Evolutionary conservation across 108 stramenopile genomes (phyloP).

Genomic region (Seminavis robusta): DNA sequence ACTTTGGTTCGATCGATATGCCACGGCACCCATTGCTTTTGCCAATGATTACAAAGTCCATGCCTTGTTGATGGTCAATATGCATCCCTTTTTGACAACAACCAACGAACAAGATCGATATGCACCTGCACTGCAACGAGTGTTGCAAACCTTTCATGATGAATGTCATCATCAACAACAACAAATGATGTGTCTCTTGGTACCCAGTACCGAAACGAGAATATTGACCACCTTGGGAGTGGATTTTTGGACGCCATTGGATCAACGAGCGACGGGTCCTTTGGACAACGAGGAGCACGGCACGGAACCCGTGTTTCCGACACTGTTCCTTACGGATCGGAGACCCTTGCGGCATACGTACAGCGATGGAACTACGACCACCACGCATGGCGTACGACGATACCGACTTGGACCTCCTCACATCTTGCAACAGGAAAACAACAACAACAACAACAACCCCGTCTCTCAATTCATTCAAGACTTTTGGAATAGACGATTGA

Average conservation of each 20-base stretch:
- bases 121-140: not conserved
- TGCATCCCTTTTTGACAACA: not conserved
- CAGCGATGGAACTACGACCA: too few relatives aligned
- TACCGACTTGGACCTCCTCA: too few relatives aligned
- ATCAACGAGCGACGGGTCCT: conserved; percentile 9
- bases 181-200: not conserved
- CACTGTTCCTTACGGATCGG: not conserved
- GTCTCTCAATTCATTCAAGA: not conserved
- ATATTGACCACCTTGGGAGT: conserved; percentile 38
- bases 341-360: not conserved
- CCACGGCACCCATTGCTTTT: not conserved
- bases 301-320: not conserved
- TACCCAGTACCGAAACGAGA: conserved; percentile 34
- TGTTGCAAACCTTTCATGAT: not conserved
- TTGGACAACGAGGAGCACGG: not conserved
- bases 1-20: not conserved
- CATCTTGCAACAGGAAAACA: too few relatives aligned
- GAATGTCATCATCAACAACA: not conserved
- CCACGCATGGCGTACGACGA: too few relatives aligned
- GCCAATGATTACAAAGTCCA: not conserved
- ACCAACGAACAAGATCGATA: not conserved
- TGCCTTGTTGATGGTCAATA: not conserved
- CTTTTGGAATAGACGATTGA: not conserved
- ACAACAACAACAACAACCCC: not conserved
- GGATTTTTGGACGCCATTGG: conserved; percentile 41